Evolutionary conservation across 495 filamentous ascomycete species (phyloP), one percentile per base, ranked within the genome.

Genomic region (Penicillium steckii): DNA sequence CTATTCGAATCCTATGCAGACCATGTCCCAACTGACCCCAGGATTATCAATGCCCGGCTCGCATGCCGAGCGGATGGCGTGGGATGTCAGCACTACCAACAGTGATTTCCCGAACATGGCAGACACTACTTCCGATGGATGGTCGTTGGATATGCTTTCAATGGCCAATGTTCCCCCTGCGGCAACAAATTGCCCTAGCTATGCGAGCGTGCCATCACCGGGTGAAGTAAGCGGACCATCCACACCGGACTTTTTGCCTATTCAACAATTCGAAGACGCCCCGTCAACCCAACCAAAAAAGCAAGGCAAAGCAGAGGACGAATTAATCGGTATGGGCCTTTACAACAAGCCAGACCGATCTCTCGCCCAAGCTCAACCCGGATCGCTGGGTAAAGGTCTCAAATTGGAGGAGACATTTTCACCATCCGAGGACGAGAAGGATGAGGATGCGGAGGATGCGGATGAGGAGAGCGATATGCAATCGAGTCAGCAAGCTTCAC

Each of bases 401-500:
- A 95, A 92, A 61, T 73, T 95, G 12, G 89, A 92, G 72, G 89
- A 93, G 53, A 86, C 86, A 4, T 95, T 89, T 78, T 83, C 84
- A 26, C 89, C 90, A 10, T 86, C 88, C 5, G 79, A 84, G 24
- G 82, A 86, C 5, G 80, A 83, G 24, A 78, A 84, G 1, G 78
- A 80, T 5, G 77, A 81, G 0, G 80, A 74, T 12, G 75, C 75
- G 17, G 73, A 71, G 8, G 73, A 78, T 12, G 64, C 61, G 10
- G 55, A 65, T 3, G 77, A 77, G 8, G 72, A 70, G 9, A 65
- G 61, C 10, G 71, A 76, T 4, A 19, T 38, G 8, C 46, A 60
- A 15, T 19, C 44, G n/a, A 19, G 48, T n/a, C 57, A 51, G 44
- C 52, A 52, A 29, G 29, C 6, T 27, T 2, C 26, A 8, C 44